These are phyloP conservation scores for Litsea cubeba DNA, from an alignment of 164 flowering plant species.

Conservation along the genomic window DNA sequence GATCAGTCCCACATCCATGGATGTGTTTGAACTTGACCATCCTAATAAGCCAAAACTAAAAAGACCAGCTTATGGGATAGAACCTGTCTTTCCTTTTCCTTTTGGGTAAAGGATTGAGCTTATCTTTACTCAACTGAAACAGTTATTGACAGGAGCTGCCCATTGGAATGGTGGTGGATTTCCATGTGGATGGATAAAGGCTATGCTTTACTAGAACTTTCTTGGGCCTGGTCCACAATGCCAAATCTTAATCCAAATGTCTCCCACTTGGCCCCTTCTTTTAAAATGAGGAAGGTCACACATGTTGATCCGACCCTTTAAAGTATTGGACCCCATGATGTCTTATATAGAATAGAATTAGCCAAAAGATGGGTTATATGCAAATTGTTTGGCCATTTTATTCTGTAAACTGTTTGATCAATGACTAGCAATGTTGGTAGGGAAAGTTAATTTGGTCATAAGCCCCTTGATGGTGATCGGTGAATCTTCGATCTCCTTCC, in stretches of 20 bases:
- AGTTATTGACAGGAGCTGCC: conserved; percentile 1
- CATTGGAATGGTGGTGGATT: conserved; percentile 2
- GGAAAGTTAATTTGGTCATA: too few species aligned
- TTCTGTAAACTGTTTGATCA: too few species aligned
- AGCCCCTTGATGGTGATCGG: too few species aligned
- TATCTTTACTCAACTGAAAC: conserved; percentile 7
- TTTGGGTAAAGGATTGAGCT: background rate
- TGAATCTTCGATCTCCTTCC: too few species aligned
- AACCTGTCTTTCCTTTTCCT: background rate
- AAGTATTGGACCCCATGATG: too few species aligned
- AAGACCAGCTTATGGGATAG: background rate
- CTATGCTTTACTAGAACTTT: background rate
- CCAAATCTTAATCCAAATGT: background rate
- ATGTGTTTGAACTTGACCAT: background rate
- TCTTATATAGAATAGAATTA: too few species aligned
- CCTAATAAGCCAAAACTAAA: background rate
- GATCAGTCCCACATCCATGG: conserved; percentile 2
- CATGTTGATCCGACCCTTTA: too few species aligned
- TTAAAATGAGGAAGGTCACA: too few species aligned
- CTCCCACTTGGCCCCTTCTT: background rate
- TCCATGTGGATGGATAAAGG: conserved; percentile 5
- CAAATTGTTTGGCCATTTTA: too few species aligned
- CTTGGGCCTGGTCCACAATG: background rate
- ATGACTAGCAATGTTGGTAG: too few species aligned
- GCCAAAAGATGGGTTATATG: too few species aligned